These are phyloP conservation scores for Calvatia gigantea DNA, from an alignment of 768 basidiomycete species.

Conservation along the genomic window DNA sequence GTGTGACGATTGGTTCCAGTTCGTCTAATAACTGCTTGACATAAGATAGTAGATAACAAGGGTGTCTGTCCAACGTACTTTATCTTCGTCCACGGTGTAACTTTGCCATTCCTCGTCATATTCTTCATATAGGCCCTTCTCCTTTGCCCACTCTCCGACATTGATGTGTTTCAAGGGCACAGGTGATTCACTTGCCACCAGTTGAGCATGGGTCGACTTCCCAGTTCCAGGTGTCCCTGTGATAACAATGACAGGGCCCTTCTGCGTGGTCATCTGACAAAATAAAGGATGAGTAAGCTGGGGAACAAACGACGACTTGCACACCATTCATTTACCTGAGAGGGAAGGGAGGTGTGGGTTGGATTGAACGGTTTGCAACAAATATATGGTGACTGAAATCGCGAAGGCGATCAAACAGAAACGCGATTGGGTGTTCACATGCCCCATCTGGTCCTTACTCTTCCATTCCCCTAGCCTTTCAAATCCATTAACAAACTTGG, in stretches of 20 bases:
- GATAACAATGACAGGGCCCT: constrained; percentile 71
- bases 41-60: constrained; percentile 11
- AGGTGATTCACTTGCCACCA: constrained; percentile 72
- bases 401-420: neutral
- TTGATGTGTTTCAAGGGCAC: constrained; percentile 79
- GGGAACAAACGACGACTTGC: neutral
- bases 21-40: constrained; percentile 75
- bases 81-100: constrained; percentile 94
- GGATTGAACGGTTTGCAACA: neutral
- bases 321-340: neutral
- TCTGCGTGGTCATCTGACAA: constrained; percentile 12
- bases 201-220: constrained; percentile 88
- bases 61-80: constrained; percentile 47
- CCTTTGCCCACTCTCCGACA: constrained; percentile 87
- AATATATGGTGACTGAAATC: neutral
- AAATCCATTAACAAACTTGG: neutral
- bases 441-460: neutral
- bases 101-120: constrained; percentile 96
- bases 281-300: neutral
- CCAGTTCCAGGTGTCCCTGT: constrained; percentile 96
- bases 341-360: neutral
- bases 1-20: constrained; percentile 65
- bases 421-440: neutral
- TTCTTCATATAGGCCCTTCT: constrained; percentile 72
- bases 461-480: neutral